Conservation (phyloP, 257 asterid genomes). For the Solanum pennellii region DNA sequence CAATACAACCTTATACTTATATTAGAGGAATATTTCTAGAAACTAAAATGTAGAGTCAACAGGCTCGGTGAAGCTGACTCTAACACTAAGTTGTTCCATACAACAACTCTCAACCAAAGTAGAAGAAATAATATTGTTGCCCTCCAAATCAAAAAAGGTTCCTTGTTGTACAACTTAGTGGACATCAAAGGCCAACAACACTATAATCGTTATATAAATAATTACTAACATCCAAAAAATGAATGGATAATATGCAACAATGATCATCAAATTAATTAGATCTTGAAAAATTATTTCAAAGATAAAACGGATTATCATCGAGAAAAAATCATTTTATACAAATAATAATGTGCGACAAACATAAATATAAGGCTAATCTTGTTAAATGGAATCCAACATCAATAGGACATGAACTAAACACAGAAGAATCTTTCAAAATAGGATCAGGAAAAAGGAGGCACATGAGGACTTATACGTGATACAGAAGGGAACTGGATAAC, state of each 20-base stretch:
- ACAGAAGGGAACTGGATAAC: background rate
- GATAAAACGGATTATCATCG: too few relatives aligned
- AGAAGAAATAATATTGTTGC: too few relatives aligned
- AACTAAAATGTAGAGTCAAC: too few relatives aligned
- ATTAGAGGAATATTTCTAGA: too few relatives aligned
- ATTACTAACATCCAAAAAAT: background rate
- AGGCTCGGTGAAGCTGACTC: too few relatives aligned
- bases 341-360: too few relatives aligned
- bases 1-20: too few relatives aligned
- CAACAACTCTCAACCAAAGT: too few relatives aligned
- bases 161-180: background rate
- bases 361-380: background rate
- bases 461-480: background rate
- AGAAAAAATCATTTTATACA: background rate
- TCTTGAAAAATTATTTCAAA: too few relatives aligned
- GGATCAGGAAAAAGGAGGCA: background rate
- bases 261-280: background rate
- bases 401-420: background rate
- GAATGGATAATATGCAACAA: background rate
- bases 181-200: background rate
- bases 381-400: background rate
- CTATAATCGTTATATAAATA: too few relatives aligned
- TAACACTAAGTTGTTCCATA: too few relatives aligned
- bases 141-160: too few relatives aligned
- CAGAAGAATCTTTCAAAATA: background rate